Evolutionary conservation across 2,329 filamentous ascomycete genomes (phyloP), one percentile per base, ranked within the genome.

Genomic region (Nemania sp.): DNA sequence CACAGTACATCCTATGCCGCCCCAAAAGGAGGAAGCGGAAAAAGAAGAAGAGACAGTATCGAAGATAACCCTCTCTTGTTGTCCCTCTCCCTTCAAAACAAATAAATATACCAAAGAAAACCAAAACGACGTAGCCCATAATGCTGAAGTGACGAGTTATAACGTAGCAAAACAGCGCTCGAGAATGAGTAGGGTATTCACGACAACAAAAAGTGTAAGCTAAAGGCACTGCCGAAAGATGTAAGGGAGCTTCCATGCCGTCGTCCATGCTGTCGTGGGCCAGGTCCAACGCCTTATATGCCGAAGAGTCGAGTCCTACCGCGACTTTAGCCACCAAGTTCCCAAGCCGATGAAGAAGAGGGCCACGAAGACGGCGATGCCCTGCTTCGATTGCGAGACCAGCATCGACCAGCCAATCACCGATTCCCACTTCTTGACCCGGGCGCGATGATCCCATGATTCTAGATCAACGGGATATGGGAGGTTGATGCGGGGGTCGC

Each of bases 371-470:
- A 81, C 71, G 57, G 77, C 68, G 2, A 80, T 80, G 1, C 81
- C 82, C 65, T 83, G 76, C 63, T 75, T 77, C 11, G 83, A 86
- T 65, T 81, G 81, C 73, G 82, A 83, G 42, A 86, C 69, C 46
- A 84, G 76, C 74, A 83, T 82, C 51, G 79, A 79, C 80, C 81
- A 84, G 7, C 84, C 84, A 2, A 81, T 79, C 48, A 81, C 67
- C 25, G 59, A 61, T 50, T 74, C 71, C 69, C 70, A 74, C 18
- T 69, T 71, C 63, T 71, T 73, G 61, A 72, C 66, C 32, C 65
- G 53, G 5, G 64, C 61, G 15, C 84, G 77, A 55, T 82, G 76
- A 46, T 79, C 78, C 82, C 83, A 86, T 2, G 83, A 79, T 62
- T 84, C 79, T 2, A 80, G 77, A 64, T 86, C 82, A 49, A 87